phyloP scores from a whole-genome alignment of 495 filamentous ascomycete genomes.

The Elasticomyces elasticus region DNA sequence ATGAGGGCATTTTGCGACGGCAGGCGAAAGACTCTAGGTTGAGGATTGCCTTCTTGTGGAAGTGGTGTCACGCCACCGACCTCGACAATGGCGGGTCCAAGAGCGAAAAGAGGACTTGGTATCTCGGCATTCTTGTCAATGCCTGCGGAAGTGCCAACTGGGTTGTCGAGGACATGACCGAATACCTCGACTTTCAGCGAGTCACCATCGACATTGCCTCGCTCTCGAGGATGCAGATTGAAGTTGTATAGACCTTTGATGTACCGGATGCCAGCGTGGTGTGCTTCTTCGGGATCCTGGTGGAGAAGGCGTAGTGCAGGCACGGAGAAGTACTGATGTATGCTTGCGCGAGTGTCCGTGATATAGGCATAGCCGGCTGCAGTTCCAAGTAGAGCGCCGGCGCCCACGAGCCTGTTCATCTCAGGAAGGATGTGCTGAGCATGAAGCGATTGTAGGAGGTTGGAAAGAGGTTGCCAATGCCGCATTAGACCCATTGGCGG shows the following conservation, averaged over 20 bases:
- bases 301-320: constrained; percentile 60
- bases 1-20: constrained; percentile 73
- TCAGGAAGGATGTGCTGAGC: constrained; percentile 1
- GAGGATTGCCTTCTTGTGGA: constrained; percentile 77
- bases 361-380: constrained; percentile 60
- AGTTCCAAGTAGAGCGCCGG: constrained; percentile 42
- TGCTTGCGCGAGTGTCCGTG: constrained; percentile 80
- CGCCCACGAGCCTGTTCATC: constrained; percentile 37
- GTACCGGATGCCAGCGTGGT: constrained; percentile 59
- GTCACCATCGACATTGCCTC: constrained; percentile 45
- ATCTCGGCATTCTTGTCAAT: constrained; percentile 90
- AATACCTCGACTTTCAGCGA: constrained; percentile 57
- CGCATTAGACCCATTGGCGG: background rate
- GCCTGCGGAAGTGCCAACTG: constrained; percentile 83
- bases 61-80: constrained; percentile 80
- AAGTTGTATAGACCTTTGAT: constrained; percentile 56
- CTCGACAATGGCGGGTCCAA: constrained; percentile 77
- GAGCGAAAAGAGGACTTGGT: constrained; percentile 66
- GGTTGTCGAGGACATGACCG: constrained; percentile 66
- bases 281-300: constrained; percentile 84
- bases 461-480: background rate
- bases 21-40: constrained; percentile 78
- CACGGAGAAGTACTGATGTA: constrained; percentile 73
- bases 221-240: constrained; percentile 63
- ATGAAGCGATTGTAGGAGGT: constrained; percentile 5